These are phyloP conservation scores for Cicer judaicum DNA, from an alignment of 306 rosid species.

Conservation along the genomic window DNA sequence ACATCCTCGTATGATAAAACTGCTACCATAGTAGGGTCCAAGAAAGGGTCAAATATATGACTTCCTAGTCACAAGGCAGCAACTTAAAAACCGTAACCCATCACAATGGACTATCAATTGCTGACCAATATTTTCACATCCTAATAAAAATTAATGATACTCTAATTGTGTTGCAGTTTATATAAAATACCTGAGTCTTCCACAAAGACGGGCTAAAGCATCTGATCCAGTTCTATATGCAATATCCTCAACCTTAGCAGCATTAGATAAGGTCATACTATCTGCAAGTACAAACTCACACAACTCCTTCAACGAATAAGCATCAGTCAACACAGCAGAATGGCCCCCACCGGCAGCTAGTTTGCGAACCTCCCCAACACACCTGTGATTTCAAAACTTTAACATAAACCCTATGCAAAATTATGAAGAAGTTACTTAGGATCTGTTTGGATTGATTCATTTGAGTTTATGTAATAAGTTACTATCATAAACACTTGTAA, in stretches of 20 bases:
- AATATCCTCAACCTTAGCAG: constrained; percentile 72
- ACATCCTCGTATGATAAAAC: too few relatives aligned
- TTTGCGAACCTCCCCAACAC: constrained; percentile 91
- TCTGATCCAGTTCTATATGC: constrained; percentile 91
- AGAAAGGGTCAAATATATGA: too few relatives aligned
- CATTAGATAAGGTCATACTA: constrained; percentile 65
- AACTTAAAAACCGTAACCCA: too few relatives aligned
- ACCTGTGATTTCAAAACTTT: constrained; percentile 57
- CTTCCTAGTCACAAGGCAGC: too few relatives aligned
- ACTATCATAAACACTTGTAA: too few relatives aligned
- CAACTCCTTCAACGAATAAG: constrained; percentile 89
- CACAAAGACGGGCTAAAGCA: constrained; percentile 90
- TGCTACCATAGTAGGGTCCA: too few relatives aligned
- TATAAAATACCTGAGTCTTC: constrained; percentile 72
- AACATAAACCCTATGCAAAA: constrained; percentile 31
- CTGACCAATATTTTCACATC: constrained; percentile 1
- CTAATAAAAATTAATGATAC: not conserved
- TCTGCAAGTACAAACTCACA: constrained; percentile 90
- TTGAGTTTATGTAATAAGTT: too few relatives aligned
- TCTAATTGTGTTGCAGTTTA: constrained; percentile 21
- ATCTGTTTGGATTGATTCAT: too few relatives aligned
- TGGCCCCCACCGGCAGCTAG: constrained; percentile 99
- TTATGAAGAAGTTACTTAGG: constrained; percentile 22
- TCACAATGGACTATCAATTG: not conserved
- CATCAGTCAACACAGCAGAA: constrained; percentile 94